Conservation (phyloP, 106 monocot genomes). For the Alisma plantagoaquatica region DNA sequence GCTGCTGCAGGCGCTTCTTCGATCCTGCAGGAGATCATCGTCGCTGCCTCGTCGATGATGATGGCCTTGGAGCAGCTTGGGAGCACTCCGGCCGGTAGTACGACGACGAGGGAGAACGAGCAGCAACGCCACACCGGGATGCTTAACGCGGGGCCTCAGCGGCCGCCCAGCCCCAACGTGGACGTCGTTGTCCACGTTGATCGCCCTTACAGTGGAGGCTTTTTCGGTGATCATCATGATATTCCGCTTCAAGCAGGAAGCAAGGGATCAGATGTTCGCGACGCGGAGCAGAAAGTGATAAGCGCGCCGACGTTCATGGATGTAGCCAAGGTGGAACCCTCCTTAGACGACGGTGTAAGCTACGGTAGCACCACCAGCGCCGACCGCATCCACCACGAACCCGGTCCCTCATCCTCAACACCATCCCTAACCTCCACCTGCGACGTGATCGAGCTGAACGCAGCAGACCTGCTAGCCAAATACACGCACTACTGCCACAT, state of each 20-base stretch:
- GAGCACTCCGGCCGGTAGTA: neutral
- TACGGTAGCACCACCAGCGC: neutral
- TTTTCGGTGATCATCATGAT: no score
- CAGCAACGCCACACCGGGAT: no score
- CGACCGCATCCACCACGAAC: neutral
- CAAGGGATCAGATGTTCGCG: no score
- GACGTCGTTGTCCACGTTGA: neutral
- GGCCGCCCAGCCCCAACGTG: no score
- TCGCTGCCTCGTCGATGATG: constrained; percentile 48
- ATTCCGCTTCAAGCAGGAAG: no score
- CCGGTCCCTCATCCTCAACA: neutral
- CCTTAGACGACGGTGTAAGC: neutral
- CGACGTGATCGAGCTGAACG: constrained; percentile 51
- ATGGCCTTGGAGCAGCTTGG: constrained; percentile 33
- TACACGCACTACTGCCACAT: constrained; percentile 65
- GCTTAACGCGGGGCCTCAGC: no score
- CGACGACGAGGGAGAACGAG: no score
- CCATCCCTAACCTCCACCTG: neutral
- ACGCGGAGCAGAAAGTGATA: neutral
- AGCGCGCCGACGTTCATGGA: neutral
- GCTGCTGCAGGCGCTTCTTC: constrained; percentile 18
- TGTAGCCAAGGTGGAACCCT: neutral
- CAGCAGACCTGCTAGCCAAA: constrained; percentile 42
- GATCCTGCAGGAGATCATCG: constrained; percentile 39
- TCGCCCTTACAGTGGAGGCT: neutral